Evolutionary conservation across 176 grass and related monocot genomes (phyloP).

Genomic region (Phragmites australis): DNA sequence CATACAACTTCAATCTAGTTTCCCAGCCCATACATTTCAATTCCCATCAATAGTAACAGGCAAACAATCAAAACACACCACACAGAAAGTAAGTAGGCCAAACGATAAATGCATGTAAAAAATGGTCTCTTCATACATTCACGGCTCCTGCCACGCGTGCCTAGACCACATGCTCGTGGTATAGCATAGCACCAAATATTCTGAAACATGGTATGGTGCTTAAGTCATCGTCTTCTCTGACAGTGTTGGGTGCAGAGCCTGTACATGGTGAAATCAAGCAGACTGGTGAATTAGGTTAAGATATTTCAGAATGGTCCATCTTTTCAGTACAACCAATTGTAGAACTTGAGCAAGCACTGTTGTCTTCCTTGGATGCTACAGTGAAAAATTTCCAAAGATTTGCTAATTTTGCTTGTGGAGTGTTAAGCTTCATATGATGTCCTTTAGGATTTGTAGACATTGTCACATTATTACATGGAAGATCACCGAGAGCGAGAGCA

Average conservation of each 20-base stretch:
- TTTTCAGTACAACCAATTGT: constrained; percentile 41
- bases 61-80: too few relatives aligned
- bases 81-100: too few relatives aligned
- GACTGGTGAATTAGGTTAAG: constrained; percentile 44
- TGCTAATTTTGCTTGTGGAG: constrained; percentile 32
- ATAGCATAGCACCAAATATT: too few relatives aligned
- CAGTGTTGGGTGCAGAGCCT: constrained; percentile 30
- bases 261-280: constrained; percentile 45
- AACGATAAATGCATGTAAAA: too few relatives aligned
- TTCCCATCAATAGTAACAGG: too few relatives aligned
- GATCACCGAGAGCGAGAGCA: background rate
- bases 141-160: too few relatives aligned
- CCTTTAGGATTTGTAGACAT: constrained; percentile 30
- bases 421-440: constrained; percentile 26
- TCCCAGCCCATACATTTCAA: too few relatives aligned
- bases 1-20: too few relatives aligned
- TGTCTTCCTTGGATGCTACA: constrained; percentile 42
- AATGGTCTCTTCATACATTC: too few relatives aligned
- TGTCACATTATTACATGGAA: constrained; percentile 12
- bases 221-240: constrained; percentile 31
- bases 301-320: constrained; percentile 47
- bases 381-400: constrained; percentile 40
- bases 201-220: constrained; percentile 35
- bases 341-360: constrained; percentile 33
- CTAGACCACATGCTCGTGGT: too few relatives aligned